Evolutionary conservation across 2,329 filamentous ascomycete genomes (phyloP), one percentile per base, ranked within the genome.

Genomic region (Keithomyces neogunnii): DNA sequence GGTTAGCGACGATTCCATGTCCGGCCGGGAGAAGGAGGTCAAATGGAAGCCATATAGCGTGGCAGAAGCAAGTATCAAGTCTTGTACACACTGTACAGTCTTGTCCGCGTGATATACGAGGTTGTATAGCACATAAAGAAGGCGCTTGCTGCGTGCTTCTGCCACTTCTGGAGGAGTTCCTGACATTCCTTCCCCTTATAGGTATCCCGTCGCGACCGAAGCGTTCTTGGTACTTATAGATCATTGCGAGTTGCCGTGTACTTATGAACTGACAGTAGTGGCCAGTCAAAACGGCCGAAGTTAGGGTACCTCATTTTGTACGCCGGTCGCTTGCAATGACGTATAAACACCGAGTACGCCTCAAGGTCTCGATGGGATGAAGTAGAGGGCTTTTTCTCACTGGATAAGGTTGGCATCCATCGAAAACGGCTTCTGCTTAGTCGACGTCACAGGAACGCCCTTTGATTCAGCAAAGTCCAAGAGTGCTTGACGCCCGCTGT

Each of bases 371-470:
- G 40, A 44, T 28, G 40, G 8, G 19, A 44, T 44, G 10, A 44
- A 44, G 40, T 29, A 26, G 40, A 44, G 40, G 40, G 19, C 40
- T 44, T 31, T 44, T 44, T 31, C 43, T 45, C 29, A 45, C 10
- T 47, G 47, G 10, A 45, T 38, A 43, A 52, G 31, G 43, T 52
- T 50, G 11, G 31, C 47, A 43, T 52, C 51, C 51, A 52, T 52
- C 6, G 47, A 52, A 6, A 33, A 47, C 33, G 51, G 47, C 43
- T 46, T 47, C 2, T 36, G 33, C 36, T 42, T 45, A 36, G 51
- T 52, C 26, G 51, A 52, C 7, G 35, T 52, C 29, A 52, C 51
- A 26, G 47, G 51, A 19, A 52, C 39, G 9, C 36, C 31, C 42
- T 52, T 47, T 11, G 31, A 35, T 9, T 43, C 47, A 26, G 51